Conservation (phyloP, 768 basidiomycete species). For the Suillus fuscotomentosus region DNA sequence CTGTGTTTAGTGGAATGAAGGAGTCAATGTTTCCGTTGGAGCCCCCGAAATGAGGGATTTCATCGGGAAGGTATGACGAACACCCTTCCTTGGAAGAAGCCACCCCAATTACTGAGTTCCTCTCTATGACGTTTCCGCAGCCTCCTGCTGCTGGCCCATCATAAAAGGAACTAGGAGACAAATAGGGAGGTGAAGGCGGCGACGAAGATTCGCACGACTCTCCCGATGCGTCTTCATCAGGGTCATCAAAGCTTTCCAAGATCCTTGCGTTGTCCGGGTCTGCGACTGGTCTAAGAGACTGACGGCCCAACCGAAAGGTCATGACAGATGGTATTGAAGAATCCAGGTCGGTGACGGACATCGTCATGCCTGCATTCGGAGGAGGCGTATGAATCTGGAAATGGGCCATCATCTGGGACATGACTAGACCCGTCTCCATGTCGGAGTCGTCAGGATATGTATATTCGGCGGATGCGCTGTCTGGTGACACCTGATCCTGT, state of each 20-base stretch:
- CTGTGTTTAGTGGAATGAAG: neutral
- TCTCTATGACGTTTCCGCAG: slow-evolving; percentile 15
- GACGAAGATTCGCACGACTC: slow-evolving; percentile 8
- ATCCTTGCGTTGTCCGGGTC: slow-evolving; percentile 26
- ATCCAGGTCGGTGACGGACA: neutral
- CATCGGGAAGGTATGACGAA: neutral
- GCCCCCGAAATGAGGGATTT: slow-evolving; percentile 12
- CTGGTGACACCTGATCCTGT: slow-evolving; percentile 22
- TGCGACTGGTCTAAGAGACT: slow-evolving; percentile 21
- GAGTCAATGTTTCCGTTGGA: neutral
- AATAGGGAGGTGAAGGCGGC: slow-evolving; percentile 1
- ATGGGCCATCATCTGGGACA: slow-evolving; percentile 31
- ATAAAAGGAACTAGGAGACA: slow-evolving; percentile 7
- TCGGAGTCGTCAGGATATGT: slow-evolving; percentile 30
- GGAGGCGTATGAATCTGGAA: slow-evolving; percentile 25
- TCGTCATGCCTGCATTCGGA: neutral
- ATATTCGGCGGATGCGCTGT: slow-evolving; percentile 28
- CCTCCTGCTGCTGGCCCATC: slow-evolving; percentile 19
- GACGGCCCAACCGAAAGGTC: slow-evolving; percentile 30
- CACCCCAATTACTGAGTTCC: neutral
- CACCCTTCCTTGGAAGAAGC: neutral
- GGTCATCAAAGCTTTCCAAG: slow-evolving; percentile 17
- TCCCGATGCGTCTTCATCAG: slow-evolving; percentile 16
- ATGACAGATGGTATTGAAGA: slow-evolving; percentile 20
- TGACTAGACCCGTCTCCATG: slow-evolving; percentile 20